A percentile compares a stretch with the other conserved stretches of the same genome.
Conservation (phyloP, 2,329 filamentous ascomycete species). For the Aspergillus viridinutans region DNA sequence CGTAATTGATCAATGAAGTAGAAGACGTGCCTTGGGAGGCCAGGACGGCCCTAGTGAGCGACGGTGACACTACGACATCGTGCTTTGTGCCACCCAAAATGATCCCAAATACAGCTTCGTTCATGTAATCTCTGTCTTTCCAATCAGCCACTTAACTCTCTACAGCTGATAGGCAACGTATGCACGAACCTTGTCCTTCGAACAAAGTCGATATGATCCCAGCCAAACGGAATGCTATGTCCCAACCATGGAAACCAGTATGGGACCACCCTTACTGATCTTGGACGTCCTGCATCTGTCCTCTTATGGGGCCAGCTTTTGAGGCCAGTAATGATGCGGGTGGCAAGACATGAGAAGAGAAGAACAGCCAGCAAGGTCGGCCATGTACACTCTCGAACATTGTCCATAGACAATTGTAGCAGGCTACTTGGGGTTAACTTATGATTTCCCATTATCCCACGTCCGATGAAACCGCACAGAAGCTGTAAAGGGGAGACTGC, state of each 20-base stretch:
- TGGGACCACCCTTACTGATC: conserved; percentile 46
- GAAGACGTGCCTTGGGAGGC: conserved; percentile 25
- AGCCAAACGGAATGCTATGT: conserved; percentile 48
- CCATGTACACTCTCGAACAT: conserved; percentile 19
- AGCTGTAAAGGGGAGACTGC: neutral
- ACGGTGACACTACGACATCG: conserved; percentile 48
- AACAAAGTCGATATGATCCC: conserved; percentile 44
- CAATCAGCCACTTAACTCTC: conserved; percentile 9
- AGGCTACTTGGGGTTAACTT: conserved; percentile 14
- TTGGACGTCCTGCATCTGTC: conserved; percentile 19
- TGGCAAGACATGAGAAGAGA: conserved; percentile 32
- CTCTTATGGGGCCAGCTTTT: conserved; percentile 22
- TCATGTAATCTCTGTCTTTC: conserved; percentile 29
- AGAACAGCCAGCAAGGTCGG: conserved; percentile 25
- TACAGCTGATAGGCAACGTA: neutral
- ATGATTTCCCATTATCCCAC: conserved; percentile 8
- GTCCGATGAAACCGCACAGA: neutral
- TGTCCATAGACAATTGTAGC: conserved; percentile 19
- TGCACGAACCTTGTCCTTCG: conserved; percentile 37
- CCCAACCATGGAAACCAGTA: conserved; percentile 60
- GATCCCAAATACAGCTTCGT: conserved; percentile 46
- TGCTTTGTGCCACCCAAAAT: conserved; percentile 49
- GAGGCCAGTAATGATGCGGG: conserved; percentile 36
- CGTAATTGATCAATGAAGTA: conserved; percentile 28
- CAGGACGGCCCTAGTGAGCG: conserved; percentile 42